Base-by-base conservation (phyloP, 108 stramenopile species). In the Aurantiochytrium sp. region DNA sequence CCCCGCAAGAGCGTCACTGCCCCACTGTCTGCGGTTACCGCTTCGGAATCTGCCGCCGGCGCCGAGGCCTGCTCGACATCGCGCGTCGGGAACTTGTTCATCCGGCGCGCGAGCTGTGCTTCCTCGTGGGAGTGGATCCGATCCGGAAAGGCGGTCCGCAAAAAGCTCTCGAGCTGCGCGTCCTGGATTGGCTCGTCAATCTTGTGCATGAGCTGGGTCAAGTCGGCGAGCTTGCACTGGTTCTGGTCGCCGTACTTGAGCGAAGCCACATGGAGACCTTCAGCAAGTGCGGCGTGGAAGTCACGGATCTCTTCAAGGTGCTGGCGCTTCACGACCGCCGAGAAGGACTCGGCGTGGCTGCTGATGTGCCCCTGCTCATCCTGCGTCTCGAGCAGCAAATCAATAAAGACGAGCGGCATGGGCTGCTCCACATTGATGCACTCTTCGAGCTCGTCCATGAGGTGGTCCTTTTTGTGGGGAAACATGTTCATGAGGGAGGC, bases 221-320 rank as follows among this genome's bases (percentile, higher is more conserved):
- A 30, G 45, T 81, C 73, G 19, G 10, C 39, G 8, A 81, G 36
- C 45, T 81, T 81, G 73, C 73, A 81, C 1, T 3, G 10, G 27
- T 19, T 12, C n/a, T 39, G 12, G 6, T 24, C 36, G 42, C 24
- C 42, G 45, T 81, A 81, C 45, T 48, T 81, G 39, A 48, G 4
- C 42, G 73, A 22, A 81, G 73, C 73, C n/a, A 81, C 45, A 6
- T 48, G 45, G 6, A 81, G 73, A 48, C 73, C 42, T 42, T 81
- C 73, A 48, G 12, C 30, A 12, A 81, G 45, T 6, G 42, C 45
- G 12, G 17, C 42, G 30, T 48, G 32, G 24, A 81, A 41, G 45
- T 48, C 73, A 12, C 39, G 42, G 39, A 48, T 81, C 24, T 81
- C 73, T 48, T 81, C 73, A 30, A 81, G 73, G 45, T 81, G 73